Percentiles rank a stretch among this genome's conserved stretches.
These are phyloP conservation scores for Tylopilus sp. DNA, from an alignment of 768 basidiomycete genomes.

Conservation along the genomic window DNA sequence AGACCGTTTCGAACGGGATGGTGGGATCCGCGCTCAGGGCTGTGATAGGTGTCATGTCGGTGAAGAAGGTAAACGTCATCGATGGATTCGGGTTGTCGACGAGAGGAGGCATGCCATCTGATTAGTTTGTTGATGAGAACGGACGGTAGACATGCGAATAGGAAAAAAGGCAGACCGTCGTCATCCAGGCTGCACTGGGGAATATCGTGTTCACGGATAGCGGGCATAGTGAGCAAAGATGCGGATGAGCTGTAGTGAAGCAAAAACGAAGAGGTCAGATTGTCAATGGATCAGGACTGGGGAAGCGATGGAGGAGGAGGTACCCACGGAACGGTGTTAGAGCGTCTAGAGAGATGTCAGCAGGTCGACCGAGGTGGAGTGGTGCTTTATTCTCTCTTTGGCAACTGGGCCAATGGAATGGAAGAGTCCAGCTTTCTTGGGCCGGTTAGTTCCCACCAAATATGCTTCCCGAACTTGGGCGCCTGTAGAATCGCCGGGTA, in stretches of 20 bases:
- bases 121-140: conserved; percentile 10
- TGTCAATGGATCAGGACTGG: conserved; percentile 9
- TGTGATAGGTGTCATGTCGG: conserved; percentile 54
- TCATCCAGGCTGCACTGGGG: conserved; percentile 31
- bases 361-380: conserved; percentile 21
- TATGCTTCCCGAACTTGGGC: conserved; percentile 16
- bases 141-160: neutral
- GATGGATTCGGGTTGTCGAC: conserved; percentile 51
- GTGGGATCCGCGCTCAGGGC: conserved; percentile 39
- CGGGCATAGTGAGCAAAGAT: conserved; percentile 19
- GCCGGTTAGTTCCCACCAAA: conserved; percentile 30
- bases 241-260: neutral
- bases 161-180: conserved; percentile 29
- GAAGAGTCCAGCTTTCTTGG: conserved; percentile 27
- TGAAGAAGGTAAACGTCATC: conserved; percentile 62
- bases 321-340: conserved; percentile 26
- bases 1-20: conserved; percentile 32
- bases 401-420: conserved; percentile 30
- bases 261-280: conserved; percentile 1
- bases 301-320: conserved; percentile 5
- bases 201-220: conserved; percentile 28
- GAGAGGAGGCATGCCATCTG: conserved; percentile 49
- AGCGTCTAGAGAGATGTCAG: conserved; percentile 22
- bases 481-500: conserved; percentile 9
- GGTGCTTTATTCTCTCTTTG: conserved; percentile 36